A percentile compares a stretch with the other conserved stretches of the same genome.
These are phyloP conservation scores for Chaetomiaceae sp. DNA, from an alignment of 2,329 filamentous ascomycete genomes.

Conservation along the genomic window DNA sequence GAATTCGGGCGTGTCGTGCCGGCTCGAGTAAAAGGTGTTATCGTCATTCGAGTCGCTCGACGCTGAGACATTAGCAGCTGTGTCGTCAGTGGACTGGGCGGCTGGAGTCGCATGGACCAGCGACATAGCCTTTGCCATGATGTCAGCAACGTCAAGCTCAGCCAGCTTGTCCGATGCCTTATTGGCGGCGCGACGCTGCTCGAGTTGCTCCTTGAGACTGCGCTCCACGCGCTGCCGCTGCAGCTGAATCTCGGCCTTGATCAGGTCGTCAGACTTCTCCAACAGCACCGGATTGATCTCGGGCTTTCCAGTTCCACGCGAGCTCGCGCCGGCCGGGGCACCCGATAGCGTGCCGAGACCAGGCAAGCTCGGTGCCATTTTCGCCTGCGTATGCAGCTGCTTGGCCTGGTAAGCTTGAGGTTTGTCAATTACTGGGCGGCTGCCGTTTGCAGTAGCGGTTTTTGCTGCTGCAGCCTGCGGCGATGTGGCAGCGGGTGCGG, in stretches of 20 bases:
- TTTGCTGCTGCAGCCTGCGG: constrained; percentile 8
- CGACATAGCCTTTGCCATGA: constrained; percentile 63
- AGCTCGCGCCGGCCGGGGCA: constrained; percentile 17
- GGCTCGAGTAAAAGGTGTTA: constrained; percentile 94
- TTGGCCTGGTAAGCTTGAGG: constrained; percentile 19
- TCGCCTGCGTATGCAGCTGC: constrained; percentile 16
- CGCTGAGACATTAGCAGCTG: constrained; percentile 52
- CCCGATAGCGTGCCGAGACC: constrained; percentile 19
- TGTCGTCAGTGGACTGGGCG: constrained; percentile 51
- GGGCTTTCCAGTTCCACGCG: constrained; percentile 47
- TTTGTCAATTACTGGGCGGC: constrained; percentile 18
- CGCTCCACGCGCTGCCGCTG: constrained; percentile 79
- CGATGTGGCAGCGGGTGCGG: constrained; percentile 8
- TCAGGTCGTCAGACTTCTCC: constrained; percentile 77
- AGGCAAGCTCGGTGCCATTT: constrained; percentile 16
- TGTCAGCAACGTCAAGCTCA: constrained; percentile 65
- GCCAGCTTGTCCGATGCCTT: constrained; percentile 47
- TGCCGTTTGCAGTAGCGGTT: constrained; percentile 13
- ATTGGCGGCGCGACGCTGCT: constrained; percentile 48
- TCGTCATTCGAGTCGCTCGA: constrained; percentile 81
- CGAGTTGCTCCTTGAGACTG: constrained; percentile 67
- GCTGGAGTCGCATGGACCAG: constrained; percentile 64
- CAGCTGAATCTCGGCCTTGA: constrained; percentile 73
- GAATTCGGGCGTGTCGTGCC: constrained; percentile 68
- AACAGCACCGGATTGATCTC: constrained; percentile 78